phyloP scores from a whole-genome alignment of 306 rosid genomes.

The Prunus campanulata region DNA sequence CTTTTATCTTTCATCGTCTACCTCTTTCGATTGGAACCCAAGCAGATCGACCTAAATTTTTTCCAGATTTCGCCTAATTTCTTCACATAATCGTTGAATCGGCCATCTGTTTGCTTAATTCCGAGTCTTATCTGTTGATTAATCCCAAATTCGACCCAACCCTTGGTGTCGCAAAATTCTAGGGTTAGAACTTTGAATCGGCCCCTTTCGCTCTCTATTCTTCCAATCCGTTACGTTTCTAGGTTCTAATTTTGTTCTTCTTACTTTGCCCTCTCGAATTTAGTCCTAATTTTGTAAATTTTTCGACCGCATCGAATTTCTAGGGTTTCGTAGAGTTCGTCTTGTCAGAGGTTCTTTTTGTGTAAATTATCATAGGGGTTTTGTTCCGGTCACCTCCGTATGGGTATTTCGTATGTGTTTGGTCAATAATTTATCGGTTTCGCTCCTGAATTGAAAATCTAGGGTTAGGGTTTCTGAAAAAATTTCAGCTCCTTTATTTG shows the following conservation, averaged over 20 bases:
- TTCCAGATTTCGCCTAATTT: slow-evolving; percentile 14
- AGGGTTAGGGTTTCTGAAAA: slow-evolving; percentile 54
- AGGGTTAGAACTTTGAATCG: slow-evolving; percentile 48
- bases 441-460: background rate
- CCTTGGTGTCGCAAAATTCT: slow-evolving; percentile 18
- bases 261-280: slow-evolving; percentile 7
- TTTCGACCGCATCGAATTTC: slow-evolving; percentile 24
- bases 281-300: slow-evolving; percentile 10
- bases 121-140: slow-evolving; percentile 11
- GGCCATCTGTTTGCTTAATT: slow-evolving; percentile 18
- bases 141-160: slow-evolving; percentile 22
- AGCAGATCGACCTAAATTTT: slow-evolving; percentile 11
- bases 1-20: slow-evolving; percentile 17
- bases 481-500: slow-evolving; percentile 1
- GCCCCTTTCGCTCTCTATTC: slow-evolving; percentile 8
- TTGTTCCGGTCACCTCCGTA: slow-evolving; percentile 8
- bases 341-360: slow-evolving; percentile 13
- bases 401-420: background rate
- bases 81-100: slow-evolving; percentile 20
- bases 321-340: slow-evolving; percentile 46
- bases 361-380: slow-evolving; percentile 21
- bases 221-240: slow-evolving; percentile 5
- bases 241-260: background rate
- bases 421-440: slow-evolving; percentile 16
- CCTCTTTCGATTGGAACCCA: slow-evolving; percentile 13